Base-by-base conservation (phyloP, 1,284 basidiomycete species). In the Marasmius sp. region DNA sequence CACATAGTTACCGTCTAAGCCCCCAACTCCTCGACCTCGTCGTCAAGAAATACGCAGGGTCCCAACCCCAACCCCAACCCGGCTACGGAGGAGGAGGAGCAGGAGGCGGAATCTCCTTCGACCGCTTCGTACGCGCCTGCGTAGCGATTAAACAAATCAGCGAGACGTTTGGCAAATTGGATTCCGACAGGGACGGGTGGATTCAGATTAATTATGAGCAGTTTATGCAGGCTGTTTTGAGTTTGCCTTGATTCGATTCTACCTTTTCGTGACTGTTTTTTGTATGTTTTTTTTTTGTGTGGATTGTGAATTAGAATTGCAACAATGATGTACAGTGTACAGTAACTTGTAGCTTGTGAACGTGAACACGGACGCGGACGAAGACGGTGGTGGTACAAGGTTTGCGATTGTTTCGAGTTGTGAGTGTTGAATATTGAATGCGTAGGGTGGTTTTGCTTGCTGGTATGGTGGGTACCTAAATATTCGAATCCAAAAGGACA, bases 111-210 rank as follows among this genome's bases (percentile, higher is more conserved):
- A 91, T 93, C 76, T 84, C 86, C 12, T 93, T 93, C 69, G 91
- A 93, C 73, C 87, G 91, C 64, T 93, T 93, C 77, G 87, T 93
- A 47, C 84, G 91, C 60, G 89, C 89, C 27, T 93, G 92, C 66
- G 91, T 93, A 61, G 89, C 85, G 3, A 82, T 92, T 66, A 92
- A 91, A 78, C 88, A 90, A 71, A 79, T 91, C 67, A 86, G 83
- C 49, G 91, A 93, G 75, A 75, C 85, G 38, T 92, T 84, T 70
- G 67, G 68, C 59, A 76, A 78, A 56, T 77, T 88, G 50, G 89
- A 92, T 67, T 81, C 81, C 11, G 82, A 92, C 67, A 74, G 83
- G n/a, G 83, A 86, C 72, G 90, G 90, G 50, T 90, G 87, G 86
- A 80, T 92, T 64, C 85, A 88, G 76, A 85, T 93, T 68, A 87